Conservation (phyloP, 2,329 filamentous ascomycete species). For the Orbilia blumenaviensis region DNA sequence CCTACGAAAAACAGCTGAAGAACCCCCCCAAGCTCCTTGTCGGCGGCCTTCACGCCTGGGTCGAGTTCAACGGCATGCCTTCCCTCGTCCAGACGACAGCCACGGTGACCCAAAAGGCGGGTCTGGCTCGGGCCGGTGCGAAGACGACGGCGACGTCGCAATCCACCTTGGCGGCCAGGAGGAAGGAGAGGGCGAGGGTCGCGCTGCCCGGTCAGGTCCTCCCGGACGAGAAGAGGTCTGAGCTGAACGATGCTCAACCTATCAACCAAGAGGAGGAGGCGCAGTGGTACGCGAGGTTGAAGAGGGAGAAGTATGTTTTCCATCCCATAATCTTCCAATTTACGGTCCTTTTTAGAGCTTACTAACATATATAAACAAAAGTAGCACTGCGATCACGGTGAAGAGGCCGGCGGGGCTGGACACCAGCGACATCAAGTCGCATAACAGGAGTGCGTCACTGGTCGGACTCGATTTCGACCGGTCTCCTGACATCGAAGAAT, state of each 20-base stretch:
- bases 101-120: conserved; percentile 29
- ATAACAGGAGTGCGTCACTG: conserved; percentile 29
- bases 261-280: conserved; percentile 82
- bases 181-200: conserved; percentile 59
- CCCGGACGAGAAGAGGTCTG: conserved; percentile 60
- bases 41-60: conserved; percentile 88
- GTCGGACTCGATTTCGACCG: conserved; percentile 39
- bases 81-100: conserved; percentile 64
- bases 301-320: conserved; percentile 68
- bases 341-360: not conserved
- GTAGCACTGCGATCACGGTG: conserved; percentile 27
- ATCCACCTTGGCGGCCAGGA: conserved; percentile 67
- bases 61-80: conserved; percentile 77
- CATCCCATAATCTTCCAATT: not conserved
- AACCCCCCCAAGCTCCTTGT: conserved; percentile 78
- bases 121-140: conserved; percentile 64
- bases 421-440: conserved; percentile 16
- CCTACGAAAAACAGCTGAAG: conserved; percentile 77
- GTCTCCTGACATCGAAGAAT: conserved; percentile 57
- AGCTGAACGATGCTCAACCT: conserved; percentile 67
- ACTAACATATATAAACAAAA: not conserved
- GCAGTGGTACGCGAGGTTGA: conserved; percentile 79
- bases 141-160: conserved; percentile 63
- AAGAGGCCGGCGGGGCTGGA: conserved; percentile 24
- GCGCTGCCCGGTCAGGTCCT: conserved; percentile 51